Conservation (phyloP, 2,329 filamentous ascomycete species). For the Trichoderma arundinaceum region DNA sequence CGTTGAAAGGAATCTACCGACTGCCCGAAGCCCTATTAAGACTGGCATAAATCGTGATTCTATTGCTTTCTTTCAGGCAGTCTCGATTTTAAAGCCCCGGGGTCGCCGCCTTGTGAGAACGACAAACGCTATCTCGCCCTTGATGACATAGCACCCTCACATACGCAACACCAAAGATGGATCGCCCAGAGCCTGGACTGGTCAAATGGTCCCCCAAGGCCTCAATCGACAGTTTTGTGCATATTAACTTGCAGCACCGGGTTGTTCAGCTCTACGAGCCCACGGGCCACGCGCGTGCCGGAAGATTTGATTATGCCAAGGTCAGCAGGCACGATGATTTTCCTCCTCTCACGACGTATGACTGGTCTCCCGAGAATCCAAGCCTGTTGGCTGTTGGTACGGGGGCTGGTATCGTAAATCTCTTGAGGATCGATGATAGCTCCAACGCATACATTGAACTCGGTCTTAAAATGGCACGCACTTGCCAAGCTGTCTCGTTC, state of each 20-base stretch:
- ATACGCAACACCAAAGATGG: slow-evolving; percentile 48
- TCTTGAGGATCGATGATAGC: slow-evolving; percentile 74
- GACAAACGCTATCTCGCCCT: not conserved
- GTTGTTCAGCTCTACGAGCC: slow-evolving; percentile 68
- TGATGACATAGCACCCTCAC: not conserved
- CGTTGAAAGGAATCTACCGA: not conserved
- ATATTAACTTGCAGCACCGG: slow-evolving; percentile 68
- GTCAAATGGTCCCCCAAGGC: slow-evolving; percentile 70
- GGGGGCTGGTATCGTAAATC: slow-evolving; percentile 73
- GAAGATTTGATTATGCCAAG: slow-evolving; percentile 63
- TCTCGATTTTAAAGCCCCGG: not conserved
- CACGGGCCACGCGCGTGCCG: slow-evolving; percentile 62
- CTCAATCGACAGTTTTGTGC: slow-evolving; percentile 64
- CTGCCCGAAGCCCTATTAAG: not conserved
- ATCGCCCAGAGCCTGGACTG: slow-evolving; percentile 65
- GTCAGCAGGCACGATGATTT: slow-evolving; percentile 66
- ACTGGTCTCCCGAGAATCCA: slow-evolving; percentile 67
- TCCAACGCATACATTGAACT: slow-evolving; percentile 70
- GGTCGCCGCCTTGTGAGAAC: not conserved
- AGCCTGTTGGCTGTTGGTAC: slow-evolving; percentile 78
- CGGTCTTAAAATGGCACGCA: slow-evolving; percentile 74
- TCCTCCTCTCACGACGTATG: slow-evolving; percentile 67
- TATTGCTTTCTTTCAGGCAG: not conserved
- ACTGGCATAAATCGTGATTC: not conserved
- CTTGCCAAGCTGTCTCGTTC: slow-evolving; percentile 82